phyloP scores from a whole-genome alignment of 108 stramenopile genomes.

The Discostella stelligeroides region DNA sequence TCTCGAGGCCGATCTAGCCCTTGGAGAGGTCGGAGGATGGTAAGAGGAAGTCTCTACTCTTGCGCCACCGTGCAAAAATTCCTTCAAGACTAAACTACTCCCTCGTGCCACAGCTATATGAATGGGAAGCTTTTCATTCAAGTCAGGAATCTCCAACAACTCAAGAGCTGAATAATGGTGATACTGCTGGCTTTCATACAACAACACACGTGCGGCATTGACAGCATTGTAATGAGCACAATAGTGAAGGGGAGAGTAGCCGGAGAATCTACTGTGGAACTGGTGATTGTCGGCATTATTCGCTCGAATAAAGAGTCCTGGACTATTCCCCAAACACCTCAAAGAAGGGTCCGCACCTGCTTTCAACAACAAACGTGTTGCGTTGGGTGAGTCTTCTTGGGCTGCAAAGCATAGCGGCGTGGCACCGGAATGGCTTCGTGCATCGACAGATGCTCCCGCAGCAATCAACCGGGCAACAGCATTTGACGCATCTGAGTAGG shows the following conservation, averaged over 20 bases:
- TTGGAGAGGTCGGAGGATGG: conserved; percentile 31
- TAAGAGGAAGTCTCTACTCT: conserved; percentile 63
- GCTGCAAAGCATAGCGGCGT: conserved; percentile 90
- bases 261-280: conserved; percentile 76
- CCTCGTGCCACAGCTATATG: conserved; percentile 86
- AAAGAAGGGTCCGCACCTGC: conserved; percentile 77
- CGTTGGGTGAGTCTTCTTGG: conserved; percentile 76
- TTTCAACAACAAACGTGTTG: conserved; percentile 59
- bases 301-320: conserved; percentile 27
- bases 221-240: conserved; percentile 89
- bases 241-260: conserved; percentile 88
- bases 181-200: conserved; percentile 35
- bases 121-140: conserved; percentile 83
- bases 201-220: conserved; percentile 63
- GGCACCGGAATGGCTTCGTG: conserved; percentile 76
- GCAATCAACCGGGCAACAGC: conserved; percentile 68
- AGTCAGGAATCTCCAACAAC: conserved; percentile 78
- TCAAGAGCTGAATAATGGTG: conserved; percentile 37
- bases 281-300: conserved; percentile 46
- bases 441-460: conserved; percentile 80
- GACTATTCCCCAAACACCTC: conserved; percentile 69
- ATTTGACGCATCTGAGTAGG: conserved; percentile 76
- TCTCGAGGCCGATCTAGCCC: conserved; percentile 10
- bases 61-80: conserved; percentile 78
- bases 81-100: conserved; percentile 78